Evolutionary conservation across 208 protist species (phyloP).

Genomic region (Acanthamoeba triangularis): DNA sequence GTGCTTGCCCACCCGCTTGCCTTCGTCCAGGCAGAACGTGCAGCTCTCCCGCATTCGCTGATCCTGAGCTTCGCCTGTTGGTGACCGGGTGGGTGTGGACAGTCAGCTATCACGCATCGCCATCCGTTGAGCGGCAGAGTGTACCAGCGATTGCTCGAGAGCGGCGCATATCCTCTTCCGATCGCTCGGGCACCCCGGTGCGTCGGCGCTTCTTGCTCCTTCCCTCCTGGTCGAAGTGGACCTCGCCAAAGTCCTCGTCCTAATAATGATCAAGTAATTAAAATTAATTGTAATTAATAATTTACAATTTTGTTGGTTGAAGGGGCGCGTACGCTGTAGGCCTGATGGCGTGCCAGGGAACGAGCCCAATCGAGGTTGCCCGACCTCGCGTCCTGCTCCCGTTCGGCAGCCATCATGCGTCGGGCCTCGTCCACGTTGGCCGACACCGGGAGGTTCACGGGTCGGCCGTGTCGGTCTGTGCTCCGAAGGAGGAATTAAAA

Average conservation of each 20-base stretch:
- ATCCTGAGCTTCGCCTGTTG: conserved; percentile 21
- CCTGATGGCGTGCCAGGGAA: not conserved
- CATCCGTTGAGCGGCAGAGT: too few relatives aligned
- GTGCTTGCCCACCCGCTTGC: conserved; percentile 44
- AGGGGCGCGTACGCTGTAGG: not conserved
- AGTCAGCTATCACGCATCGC: too few relatives aligned
- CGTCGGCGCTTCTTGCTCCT: not conserved
- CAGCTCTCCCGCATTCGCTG: conserved; percentile 52
- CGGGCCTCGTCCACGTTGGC: not conserved
- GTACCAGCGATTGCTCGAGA: not conserved
- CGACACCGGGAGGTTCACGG: not conserved
- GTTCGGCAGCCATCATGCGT: conserved; percentile 2
- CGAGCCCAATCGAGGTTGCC: not conserved
- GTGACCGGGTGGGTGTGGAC: not conserved
- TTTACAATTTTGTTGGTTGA: too few relatives aligned
- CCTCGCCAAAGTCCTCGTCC: conserved; percentile 2
- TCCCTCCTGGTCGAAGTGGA: not conserved
- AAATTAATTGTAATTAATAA: too few relatives aligned
- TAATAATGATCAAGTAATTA: too few relatives aligned
- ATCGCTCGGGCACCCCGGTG: not conserved
- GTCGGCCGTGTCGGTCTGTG: not conserved
- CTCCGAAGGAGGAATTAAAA: not conserved
- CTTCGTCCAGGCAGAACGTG: conserved; percentile 75
- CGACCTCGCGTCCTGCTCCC: not conserved
- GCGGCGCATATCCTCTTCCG: not conserved